phyloP scores from a whole-genome alignment of 75 land plant genomes.

The Sequoiadendron giganteum region DNA sequence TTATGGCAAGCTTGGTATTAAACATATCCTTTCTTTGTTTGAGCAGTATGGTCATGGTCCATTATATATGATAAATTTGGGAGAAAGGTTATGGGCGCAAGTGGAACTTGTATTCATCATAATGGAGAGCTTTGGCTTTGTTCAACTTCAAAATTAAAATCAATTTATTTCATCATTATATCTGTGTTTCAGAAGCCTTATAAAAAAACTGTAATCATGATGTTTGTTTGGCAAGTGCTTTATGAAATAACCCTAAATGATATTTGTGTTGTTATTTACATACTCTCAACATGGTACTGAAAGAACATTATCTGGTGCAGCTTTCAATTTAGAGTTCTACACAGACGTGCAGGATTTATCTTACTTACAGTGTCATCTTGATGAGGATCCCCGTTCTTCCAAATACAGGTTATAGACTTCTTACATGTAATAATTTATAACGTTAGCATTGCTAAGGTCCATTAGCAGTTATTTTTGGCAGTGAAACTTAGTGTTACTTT shows the following conservation, averaged over 20 bases:
- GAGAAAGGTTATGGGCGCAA: neutral
- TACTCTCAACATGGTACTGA: neutral
- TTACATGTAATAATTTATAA: neutral
- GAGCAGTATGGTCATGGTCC: neutral
- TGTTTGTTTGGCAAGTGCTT: neutral
- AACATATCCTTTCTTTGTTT: conserved; percentile 1
- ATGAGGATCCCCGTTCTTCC: conserved; percentile 87
- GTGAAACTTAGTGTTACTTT: neutral
- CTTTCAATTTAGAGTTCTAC: conserved; percentile 93
- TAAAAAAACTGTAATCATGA: neutral
- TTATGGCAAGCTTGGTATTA: conserved; percentile 67
- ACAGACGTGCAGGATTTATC: conserved; percentile 96
- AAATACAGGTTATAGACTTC: conserved; percentile 73
- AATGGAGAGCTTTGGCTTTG: neutral
- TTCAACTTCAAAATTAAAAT: neutral
- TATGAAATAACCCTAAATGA: neutral
- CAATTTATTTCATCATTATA: neutral
- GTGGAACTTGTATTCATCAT: neutral
- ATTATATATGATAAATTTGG: neutral
- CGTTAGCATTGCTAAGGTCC: neutral
- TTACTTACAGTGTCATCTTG: conserved; percentile 73
- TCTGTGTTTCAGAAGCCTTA: neutral
- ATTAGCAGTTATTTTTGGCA: neutral
- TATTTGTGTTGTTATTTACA: neutral
- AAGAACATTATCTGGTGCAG: conserved; percentile 39